phyloP scores from a whole-genome alignment of 2,329 filamentous ascomycete genomes.

The Ophiostoma fasciatum region DNA sequence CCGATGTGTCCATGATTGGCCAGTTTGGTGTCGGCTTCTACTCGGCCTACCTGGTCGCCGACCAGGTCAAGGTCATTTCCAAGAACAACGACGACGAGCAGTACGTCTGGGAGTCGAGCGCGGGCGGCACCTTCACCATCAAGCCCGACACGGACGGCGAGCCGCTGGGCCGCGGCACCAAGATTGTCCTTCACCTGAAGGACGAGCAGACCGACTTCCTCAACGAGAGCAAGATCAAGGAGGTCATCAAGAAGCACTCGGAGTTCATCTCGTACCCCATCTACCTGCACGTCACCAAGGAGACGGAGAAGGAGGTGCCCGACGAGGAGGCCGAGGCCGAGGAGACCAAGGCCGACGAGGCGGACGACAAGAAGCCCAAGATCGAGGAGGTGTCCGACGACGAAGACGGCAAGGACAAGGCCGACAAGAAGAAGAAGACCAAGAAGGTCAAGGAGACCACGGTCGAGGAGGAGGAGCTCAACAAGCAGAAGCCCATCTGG shows the following conservation, averaged over 20 bases:
- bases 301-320: slow-evolving; percentile 96
- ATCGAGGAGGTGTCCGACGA: slow-evolving; percentile 84
- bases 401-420: slow-evolving; percentile 65
- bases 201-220: slow-evolving; percentile 98
- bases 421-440: slow-evolving; percentile 84
- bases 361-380: slow-evolving; percentile 88
- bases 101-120: slow-evolving; percentile 98
- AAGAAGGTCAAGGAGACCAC: slow-evolving; percentile 99
- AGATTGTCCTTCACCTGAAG: slow-evolving; percentile 98
- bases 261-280: slow-evolving; percentile 99
- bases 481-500: slow-evolving; percentile 99
- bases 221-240: slow-evolving; percentile 98
- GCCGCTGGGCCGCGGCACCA: slow-evolving; percentile 83
- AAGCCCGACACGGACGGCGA: slow-evolving; percentile 79
- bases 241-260: slow-evolving; percentile 99
- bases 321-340: slow-evolving; percentile 70
- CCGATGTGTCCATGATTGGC: slow-evolving; percentile 99
- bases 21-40: slow-evolving; percentile 99
- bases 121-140: slow-evolving; percentile 95
- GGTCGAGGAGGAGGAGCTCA: slow-evolving; percentile 98
- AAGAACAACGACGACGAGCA: slow-evolving; percentile 99
- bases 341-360: slow-evolving; percentile 36
- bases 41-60: slow-evolving; percentile 98
- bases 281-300: slow-evolving; percentile 99
- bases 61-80: slow-evolving; percentile 87